Evolutionary conservation across 2,329 filamentous ascomycete species (phyloP).

Genomic region (Xylaria hypoxylon): DNA sequence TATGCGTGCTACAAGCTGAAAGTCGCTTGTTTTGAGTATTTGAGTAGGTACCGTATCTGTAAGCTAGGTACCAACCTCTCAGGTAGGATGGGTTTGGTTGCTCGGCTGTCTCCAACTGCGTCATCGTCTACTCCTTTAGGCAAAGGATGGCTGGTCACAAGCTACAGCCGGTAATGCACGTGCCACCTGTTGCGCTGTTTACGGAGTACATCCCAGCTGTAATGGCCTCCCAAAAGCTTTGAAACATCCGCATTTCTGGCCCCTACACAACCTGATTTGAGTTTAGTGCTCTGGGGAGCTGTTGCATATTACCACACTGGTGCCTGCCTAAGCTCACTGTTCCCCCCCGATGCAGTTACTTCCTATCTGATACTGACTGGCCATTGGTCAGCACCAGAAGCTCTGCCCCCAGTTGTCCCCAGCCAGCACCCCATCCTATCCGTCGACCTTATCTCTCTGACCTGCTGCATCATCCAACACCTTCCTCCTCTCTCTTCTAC

Average conservation of each 20-base stretch:
- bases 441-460: slow-evolving; percentile 32
- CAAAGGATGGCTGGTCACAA: slow-evolving; percentile 31
- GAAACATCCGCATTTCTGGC: slow-evolving; percentile 24
- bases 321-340: slow-evolving; percentile 19
- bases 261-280: slow-evolving; percentile 28
- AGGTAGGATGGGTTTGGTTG: too few relatives aligned
- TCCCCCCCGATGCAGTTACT: too few relatives aligned
- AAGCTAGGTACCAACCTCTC: too few relatives aligned
- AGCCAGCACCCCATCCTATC: slow-evolving; percentile 21
- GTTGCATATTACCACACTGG: slow-evolving; percentile 25
- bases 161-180: slow-evolving; percentile 33
- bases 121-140: slow-evolving; percentile 35
- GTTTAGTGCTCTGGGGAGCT: slow-evolving; percentile 31
- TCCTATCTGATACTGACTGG: background rate
- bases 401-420: slow-evolving; percentile 32
- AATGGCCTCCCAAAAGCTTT: slow-evolving; percentile 14
- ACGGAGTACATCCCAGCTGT: too few relatives aligned
- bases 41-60: too few relatives aligned
- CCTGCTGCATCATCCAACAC: slow-evolving; percentile 36
- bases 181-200: slow-evolving; percentile 20
- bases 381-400: slow-evolving; percentile 21
- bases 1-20: too few relatives aligned
- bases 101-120: slow-evolving; percentile 37
- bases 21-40: too few relatives aligned
- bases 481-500: slow-evolving; percentile 22